Conservation (phyloP, 2,329 filamentous ascomycete species). For the Westerdykella sp. region DNA sequence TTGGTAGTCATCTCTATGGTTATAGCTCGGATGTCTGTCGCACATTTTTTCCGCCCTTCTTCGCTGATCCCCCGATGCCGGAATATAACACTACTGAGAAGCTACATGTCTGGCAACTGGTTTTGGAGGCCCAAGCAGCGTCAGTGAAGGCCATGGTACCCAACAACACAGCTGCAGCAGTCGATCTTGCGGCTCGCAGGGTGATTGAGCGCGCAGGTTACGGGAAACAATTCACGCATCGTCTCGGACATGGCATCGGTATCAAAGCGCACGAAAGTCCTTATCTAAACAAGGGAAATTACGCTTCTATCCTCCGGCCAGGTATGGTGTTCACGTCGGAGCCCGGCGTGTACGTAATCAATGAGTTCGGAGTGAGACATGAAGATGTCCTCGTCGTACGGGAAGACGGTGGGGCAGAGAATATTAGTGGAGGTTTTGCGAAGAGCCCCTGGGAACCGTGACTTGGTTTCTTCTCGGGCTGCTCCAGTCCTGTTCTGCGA, state of each 20-base stretch:
- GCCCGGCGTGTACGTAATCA: conserved; percentile 56
- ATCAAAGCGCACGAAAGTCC: conserved; percentile 62
- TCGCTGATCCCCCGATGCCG: conserved; percentile 10
- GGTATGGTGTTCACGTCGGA: conserved; percentile 61
- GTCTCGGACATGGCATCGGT: conserved; percentile 58
- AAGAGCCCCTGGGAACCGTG: conserved; percentile 50
- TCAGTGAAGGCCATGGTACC: conserved; percentile 47
- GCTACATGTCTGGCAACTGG: conserved; percentile 53
- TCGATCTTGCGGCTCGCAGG: conserved; percentile 55
- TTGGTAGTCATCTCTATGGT: conserved; percentile 55
- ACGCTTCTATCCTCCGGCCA: conserved; percentile 40
- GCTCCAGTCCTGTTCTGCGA: no score
- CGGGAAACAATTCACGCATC: conserved; percentile 54
- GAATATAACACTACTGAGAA: conserved; percentile 41
- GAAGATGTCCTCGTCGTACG: conserved; percentile 57
- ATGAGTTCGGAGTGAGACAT: conserved; percentile 56
- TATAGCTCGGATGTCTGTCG: conserved; percentile 59
- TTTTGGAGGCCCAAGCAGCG: conserved; percentile 56
- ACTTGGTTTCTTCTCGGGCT: neutral
- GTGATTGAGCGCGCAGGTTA: conserved; percentile 56
- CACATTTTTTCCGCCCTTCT: conserved; percentile 48
- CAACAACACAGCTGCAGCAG: conserved; percentile 51
- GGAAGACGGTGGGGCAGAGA: conserved; percentile 42
- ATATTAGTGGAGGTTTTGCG: conserved; percentile 51
- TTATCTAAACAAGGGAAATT: conserved; percentile 59